A percentile compares a stretch with the other conserved stretches of the same genome.
phyloP scores from a whole-genome alignment of 2,329 filamentous ascomycete genomes.

The Sclerotinia trifoliorum region DNA sequence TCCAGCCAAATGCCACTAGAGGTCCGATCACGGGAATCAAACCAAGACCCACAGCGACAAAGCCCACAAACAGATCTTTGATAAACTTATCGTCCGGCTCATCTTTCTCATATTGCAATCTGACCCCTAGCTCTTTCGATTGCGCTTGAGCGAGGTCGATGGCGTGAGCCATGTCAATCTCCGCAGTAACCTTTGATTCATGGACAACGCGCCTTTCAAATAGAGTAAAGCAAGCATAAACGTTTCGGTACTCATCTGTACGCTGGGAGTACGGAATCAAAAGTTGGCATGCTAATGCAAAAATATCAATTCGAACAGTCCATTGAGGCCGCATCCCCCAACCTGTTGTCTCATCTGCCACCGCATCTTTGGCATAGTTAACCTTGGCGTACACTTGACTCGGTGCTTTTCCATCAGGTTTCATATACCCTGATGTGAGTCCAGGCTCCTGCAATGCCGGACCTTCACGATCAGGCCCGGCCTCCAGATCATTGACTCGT shows the following conservation, averaged over 20 bases:
- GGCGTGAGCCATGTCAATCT: constrained; percentile 1
- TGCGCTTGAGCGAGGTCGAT: not conserved
- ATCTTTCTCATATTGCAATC: not conserved
- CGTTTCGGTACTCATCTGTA: not conserved
- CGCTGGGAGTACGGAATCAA: not conserved
- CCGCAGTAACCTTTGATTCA: not conserved
- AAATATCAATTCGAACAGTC: constrained; percentile 14
- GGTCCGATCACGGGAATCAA: constrained; percentile 5
- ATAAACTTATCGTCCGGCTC: constrained; percentile 8
- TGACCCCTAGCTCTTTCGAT: not conserved
- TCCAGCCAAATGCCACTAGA: constrained; percentile 5
- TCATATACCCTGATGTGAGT: not conserved
- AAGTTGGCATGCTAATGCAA: constrained; percentile 3
- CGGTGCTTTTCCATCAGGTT: constrained; percentile 4
- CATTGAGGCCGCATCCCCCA: constrained; percentile 10
- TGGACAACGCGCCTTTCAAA: not conserved
- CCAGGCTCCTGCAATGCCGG: not conserved
- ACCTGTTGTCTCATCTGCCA: not conserved
- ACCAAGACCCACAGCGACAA: constrained; percentile 5
- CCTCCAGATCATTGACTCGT: not conserved
- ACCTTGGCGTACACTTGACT: constrained; percentile 2
- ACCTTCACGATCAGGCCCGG: not conserved
- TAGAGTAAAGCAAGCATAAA: not conserved
- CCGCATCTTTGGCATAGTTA: not conserved
- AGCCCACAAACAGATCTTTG: not conserved